Evolutionary conservation across 805 yeast genomes (phyloP).

Genomic region (Debaryomyces prosopidis): DNA sequence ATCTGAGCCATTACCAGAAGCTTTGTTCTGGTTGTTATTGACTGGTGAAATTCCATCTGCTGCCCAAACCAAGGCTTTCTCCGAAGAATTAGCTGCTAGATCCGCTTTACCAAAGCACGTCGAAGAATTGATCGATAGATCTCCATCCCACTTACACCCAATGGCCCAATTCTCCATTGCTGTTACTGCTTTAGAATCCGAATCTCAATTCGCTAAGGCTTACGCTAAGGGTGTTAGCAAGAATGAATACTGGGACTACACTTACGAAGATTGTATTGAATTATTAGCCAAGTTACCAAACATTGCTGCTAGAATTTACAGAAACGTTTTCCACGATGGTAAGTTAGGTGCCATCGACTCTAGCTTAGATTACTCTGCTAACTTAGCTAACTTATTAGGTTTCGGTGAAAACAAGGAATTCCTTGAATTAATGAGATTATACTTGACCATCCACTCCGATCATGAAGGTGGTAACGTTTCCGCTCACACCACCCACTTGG

Average conservation of each 20-base stretch:
- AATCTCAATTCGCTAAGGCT: slow-evolving; percentile 69
- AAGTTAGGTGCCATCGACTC: slow-evolving; percentile 55
- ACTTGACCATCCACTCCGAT: slow-evolving; percentile 75
- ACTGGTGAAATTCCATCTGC: slow-evolving; percentile 72
- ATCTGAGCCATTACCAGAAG: slow-evolving; percentile 69
- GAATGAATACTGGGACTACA: slow-evolving; percentile 72
- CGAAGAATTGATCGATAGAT: slow-evolving; percentile 56
- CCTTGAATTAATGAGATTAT: slow-evolving; percentile 68
- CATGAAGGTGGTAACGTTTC: slow-evolving; percentile 87
- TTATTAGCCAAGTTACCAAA: slow-evolving; percentile 74
- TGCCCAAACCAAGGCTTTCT: slow-evolving; percentile 55
- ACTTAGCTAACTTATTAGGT: slow-evolving; percentile 67
- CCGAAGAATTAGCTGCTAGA: slow-evolving; percentile 63
- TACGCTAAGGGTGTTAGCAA: slow-evolving; percentile 71
- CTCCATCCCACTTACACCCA: slow-evolving; percentile 74
- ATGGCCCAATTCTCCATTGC: slow-evolving; percentile 84
- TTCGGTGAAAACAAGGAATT: slow-evolving; percentile 57
- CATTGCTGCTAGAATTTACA: slow-evolving; percentile 73
- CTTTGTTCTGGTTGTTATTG: slow-evolving; percentile 75
- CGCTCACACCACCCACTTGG: slow-evolving; percentile 79
- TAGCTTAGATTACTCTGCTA: slow-evolving; percentile 69
- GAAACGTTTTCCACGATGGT: slow-evolving; percentile 60
- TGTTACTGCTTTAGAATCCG: slow-evolving; percentile 69
- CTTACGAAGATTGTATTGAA: slow-evolving; percentile 68
- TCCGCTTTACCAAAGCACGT: slow-evolving; percentile 67